Percentiles rank a stretch among this genome's conserved stretches.
Conservation (phyloP, 1,284 basidiomycete species). For the Moniliophthora roreri region DNA sequence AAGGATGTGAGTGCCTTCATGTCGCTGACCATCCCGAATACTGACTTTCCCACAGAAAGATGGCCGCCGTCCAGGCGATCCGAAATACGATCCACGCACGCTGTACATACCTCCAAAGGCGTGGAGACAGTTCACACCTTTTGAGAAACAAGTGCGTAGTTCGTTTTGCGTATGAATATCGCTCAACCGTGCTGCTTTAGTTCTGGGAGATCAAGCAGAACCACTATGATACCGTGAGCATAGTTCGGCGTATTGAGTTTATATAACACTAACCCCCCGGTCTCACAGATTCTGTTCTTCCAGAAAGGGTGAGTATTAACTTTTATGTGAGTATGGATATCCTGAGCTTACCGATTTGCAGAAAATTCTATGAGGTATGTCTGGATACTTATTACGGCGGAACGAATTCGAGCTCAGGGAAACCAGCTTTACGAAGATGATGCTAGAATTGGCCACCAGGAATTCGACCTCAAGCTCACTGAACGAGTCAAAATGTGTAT, state of each 20-base stretch:
- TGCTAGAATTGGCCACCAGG: conserved; percentile 85
- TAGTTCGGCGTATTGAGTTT: neutral
- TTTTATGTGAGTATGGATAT: neutral
- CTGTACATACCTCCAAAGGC: conserved; percentile 78
- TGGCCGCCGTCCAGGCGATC: conserved; percentile 73
- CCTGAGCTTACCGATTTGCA: conserved; percentile 23
- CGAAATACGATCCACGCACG: conserved; percentile 93
- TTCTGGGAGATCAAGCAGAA: conserved; percentile 99
- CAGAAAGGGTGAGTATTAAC: conserved; percentile 77
- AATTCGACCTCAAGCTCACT: conserved; percentile 92
- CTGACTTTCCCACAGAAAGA: conserved; percentile 64
- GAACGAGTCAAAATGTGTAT: conserved; percentile 98
- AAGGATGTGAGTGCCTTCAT: conserved; percentile 58
- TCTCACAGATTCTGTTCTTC: conserved; percentile 84
- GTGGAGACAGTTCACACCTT: conserved; percentile 90
- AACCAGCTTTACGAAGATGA: conserved; percentile 92
- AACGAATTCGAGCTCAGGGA: conserved; percentile 15
- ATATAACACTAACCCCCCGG: conserved; percentile 13
- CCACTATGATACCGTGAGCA: conserved; percentile 81
- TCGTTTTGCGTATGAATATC: neutral
- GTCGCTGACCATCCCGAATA: neutral
- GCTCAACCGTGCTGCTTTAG: conserved; percentile 34
- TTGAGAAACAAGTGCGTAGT: conserved; percentile 85
- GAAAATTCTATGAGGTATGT: conserved; percentile 70
- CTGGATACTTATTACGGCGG: neutral